Percentiles rank a stretch among this genome's conserved stretches.
Evolutionary conservation across 768 basidiomycete species (phyloP).

Genomic region (Leccinum imitatum): DNA sequence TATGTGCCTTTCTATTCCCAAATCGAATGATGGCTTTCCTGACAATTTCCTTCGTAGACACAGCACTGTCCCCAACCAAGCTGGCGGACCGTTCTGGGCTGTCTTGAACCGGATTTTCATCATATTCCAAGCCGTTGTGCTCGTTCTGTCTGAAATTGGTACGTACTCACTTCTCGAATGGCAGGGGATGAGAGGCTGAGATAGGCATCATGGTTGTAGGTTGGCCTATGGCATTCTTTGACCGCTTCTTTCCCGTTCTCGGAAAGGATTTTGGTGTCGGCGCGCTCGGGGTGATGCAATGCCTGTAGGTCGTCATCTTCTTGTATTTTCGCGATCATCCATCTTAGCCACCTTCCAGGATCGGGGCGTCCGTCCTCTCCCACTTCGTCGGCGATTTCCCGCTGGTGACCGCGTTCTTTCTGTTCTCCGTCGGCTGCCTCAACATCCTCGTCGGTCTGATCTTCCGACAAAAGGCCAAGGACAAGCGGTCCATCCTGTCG

Average conservation of each 20-base stretch:
- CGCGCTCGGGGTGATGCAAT: slow-evolving; percentile 84
- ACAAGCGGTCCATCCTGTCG: slow-evolving; percentile 61
- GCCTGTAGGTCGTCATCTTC: slow-evolving; percentile 51
- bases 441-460: slow-evolving; percentile 82
- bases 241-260: slow-evolving; percentile 89
- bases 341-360: slow-evolving; percentile 34
- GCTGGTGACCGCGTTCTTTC: slow-evolving; percentile 82
- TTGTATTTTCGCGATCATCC: neutral
- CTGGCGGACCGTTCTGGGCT: slow-evolving; percentile 71
- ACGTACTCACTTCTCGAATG: slow-evolving; percentile 15
- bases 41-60: slow-evolving; percentile 37
- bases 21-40: neutral
- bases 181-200: neutral
- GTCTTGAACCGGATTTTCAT: slow-evolving; percentile 77
- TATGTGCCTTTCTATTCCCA: slow-evolving; percentile 38
- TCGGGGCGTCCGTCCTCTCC: slow-evolving; percentile 69
- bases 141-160: slow-evolving; percentile 51
- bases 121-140: slow-evolving; percentile 73
- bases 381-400: slow-evolving; percentile 82
- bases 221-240: slow-evolving; percentile 79
- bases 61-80: slow-evolving; percentile 90
- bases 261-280: slow-evolving; percentile 84
- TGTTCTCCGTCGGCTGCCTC: slow-evolving; percentile 79
- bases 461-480: slow-evolving; percentile 68
- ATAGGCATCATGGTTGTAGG: slow-evolving; percentile 29